phyloP scores from a whole-genome alignment of 2,329 filamentous ascomycete species.

The Teratosphaeria viscida region DNA sequence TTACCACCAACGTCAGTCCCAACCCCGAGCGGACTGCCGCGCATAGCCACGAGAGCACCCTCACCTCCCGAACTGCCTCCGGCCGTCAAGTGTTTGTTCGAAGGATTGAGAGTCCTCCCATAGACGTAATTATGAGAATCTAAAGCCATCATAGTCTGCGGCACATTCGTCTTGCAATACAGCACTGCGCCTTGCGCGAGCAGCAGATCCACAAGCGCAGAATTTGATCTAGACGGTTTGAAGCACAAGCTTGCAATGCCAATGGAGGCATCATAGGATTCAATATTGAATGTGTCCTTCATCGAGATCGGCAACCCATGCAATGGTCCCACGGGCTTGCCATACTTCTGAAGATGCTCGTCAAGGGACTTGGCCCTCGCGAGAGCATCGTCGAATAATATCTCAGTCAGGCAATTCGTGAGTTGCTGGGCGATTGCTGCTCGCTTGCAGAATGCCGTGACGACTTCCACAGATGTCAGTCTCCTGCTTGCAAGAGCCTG shows the following conservation, averaged over 20 bases:
- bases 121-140: slow-evolving; percentile 45
- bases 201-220: slow-evolving; percentile 34
- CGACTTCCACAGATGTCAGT: slow-evolving; percentile 29
- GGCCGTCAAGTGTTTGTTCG: slow-evolving; percentile 38
- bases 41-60: slow-evolving; percentile 40
- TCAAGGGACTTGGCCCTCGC: slow-evolving; percentile 31
- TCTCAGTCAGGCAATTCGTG: slow-evolving; percentile 25
- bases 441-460: slow-evolving; percentile 36
- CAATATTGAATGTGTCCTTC: slow-evolving; percentile 28
- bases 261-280: slow-evolving; percentile 28
- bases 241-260: slow-evolving; percentile 35
- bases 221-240: slow-evolving; percentile 29
- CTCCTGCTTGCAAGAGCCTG: slow-evolving; percentile 25
- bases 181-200: slow-evolving; percentile 38
- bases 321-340: slow-evolving; percentile 32
- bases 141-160: slow-evolving; percentile 43
- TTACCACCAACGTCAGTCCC: slow-evolving; percentile 46
- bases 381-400: slow-evolving; percentile 29
- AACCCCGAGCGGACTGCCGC: slow-evolving; percentile 40
- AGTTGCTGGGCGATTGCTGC: slow-evolving; percentile 37
- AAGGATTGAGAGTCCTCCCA: slow-evolving; percentile 39
- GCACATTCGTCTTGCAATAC: slow-evolving; percentile 46
- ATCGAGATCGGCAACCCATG: slow-evolving; percentile 31
- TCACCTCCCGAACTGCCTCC: slow-evolving; percentile 46
- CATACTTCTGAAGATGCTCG: slow-evolving; percentile 24